Percentiles rank a stretch among this genome's conserved stretches.
Evolutionary conservation across 2,329 filamentous ascomycete species (phyloP).

Genomic region (Aspergillus quadricinctus): DNA sequence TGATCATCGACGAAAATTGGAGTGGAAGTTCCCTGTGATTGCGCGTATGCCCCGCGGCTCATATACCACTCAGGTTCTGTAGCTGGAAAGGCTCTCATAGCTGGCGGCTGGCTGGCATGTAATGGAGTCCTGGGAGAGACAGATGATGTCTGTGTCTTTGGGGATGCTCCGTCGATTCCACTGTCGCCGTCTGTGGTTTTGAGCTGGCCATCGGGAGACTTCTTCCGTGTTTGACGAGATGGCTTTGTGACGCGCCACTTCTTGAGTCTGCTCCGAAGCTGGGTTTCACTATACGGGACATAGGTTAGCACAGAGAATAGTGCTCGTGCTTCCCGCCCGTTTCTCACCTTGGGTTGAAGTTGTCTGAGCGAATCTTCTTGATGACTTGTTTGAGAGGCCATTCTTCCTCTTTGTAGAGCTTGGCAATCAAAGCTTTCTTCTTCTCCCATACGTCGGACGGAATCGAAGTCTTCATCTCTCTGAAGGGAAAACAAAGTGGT

Average conservation of each 20-base stretch:
- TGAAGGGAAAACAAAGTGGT: neutral
- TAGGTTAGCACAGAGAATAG: neutral
- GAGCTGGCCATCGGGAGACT: conserved; percentile 22
- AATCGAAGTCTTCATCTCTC: conserved; percentile 40
- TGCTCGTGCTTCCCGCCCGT: neutral
- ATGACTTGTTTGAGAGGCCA: conserved; percentile 44
- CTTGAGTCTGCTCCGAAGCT: conserved; percentile 41
- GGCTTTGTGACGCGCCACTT: conserved; percentile 44
- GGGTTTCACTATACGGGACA: conserved; percentile 36
- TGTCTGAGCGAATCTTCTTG: conserved; percentile 39
- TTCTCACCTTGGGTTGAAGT: conserved; percentile 42
- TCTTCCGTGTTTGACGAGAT: conserved; percentile 41
- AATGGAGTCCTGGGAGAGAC: conserved; percentile 11
- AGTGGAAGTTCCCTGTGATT: conserved; percentile 6
- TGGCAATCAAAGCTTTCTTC: conserved; percentile 39
- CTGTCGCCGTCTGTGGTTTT: conserved; percentile 18
- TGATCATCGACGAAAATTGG: conserved; percentile 9
- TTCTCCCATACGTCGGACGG: conserved; percentile 43
- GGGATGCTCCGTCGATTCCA: conserved; percentile 15
- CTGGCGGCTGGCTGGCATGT: conserved; percentile 5
- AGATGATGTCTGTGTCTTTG: conserved; percentile 8
- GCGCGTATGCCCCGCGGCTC: conserved; percentile 10
- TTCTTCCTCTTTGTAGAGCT: conserved; percentile 42
- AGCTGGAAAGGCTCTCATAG: conserved; percentile 2
- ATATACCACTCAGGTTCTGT: conserved; percentile 16